Conservation (phyloP, 768 basidiomycete genomes). For the Serendipita vermifera region DNA sequence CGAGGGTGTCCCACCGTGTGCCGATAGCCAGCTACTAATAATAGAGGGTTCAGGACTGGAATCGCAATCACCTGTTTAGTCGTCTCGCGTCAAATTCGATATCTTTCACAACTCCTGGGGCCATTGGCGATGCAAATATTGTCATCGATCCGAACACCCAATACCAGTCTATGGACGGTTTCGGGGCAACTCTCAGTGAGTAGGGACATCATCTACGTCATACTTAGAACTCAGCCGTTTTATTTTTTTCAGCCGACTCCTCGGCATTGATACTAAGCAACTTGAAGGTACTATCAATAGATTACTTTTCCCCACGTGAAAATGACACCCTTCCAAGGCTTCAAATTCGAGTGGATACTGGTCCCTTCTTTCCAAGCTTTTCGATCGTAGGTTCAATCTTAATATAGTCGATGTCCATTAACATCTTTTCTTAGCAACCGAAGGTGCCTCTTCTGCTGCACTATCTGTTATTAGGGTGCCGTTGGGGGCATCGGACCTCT, state of each 20-base stretch:
- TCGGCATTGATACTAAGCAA: constrained; percentile 47
- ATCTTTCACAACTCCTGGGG: constrained; percentile 45
- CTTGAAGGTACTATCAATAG: constrained; percentile 39
- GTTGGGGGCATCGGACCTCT: constrained; percentile 65
- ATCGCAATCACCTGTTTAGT: background rate
- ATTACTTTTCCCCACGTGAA: background rate
- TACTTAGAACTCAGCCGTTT: constrained; percentile 10
- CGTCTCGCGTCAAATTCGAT: constrained; percentile 27
- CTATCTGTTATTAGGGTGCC: constrained; percentile 57
- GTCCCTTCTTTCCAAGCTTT: constrained; percentile 44
- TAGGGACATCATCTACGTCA: constrained; percentile 2
- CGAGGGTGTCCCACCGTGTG: background rate
- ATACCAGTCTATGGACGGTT: constrained; percentile 55
- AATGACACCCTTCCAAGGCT: constrained; percentile 24
- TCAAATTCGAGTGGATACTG: constrained; percentile 45
- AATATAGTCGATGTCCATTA: background rate
- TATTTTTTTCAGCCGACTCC: constrained; percentile 44
- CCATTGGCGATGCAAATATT: constrained; percentile 49
- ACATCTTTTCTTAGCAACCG: constrained; percentile 29
- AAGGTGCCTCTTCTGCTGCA: constrained; percentile 50
- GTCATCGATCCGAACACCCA: constrained; percentile 38
- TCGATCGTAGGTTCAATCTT: constrained; percentile 27
- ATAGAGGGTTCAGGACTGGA: constrained; percentile 7
- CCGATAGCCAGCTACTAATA: background rate
- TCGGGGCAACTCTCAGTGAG: constrained; percentile 53